Evolutionary conservation across 805 yeast species (phyloP).

Genomic region (Zygosaccharomyces bisporus): DNA sequence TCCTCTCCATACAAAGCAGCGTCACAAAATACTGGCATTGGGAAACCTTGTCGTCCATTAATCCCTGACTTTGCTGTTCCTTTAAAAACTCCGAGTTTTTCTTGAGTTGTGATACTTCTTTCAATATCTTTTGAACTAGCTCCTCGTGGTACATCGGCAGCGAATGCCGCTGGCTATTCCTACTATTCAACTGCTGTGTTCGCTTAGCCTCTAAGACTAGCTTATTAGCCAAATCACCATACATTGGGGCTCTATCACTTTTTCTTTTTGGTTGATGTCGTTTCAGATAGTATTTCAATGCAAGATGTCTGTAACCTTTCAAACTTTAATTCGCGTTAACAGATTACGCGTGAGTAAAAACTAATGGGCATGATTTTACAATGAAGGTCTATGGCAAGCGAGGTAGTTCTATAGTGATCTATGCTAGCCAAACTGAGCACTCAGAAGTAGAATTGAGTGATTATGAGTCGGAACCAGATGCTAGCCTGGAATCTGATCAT

Average conservation of each 20-base stretch:
- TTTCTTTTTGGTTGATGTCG: background rate
- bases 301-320: slow-evolving; percentile 1
- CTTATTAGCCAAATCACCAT: slow-evolving; percentile 83
- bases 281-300: background rate
- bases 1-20: slow-evolving; percentile 74
- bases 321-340: slow-evolving; percentile 8
- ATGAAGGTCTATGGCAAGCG: slow-evolving; percentile 26
- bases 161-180: slow-evolving; percentile 19
- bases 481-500: background rate
- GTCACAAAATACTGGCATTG: slow-evolving; percentile 57
- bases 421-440: slow-evolving; percentile 7
- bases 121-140: slow-evolving; percentile 59
- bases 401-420: slow-evolving; percentile 14
- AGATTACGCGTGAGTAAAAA: slow-evolving; percentile 1
- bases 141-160: slow-evolving; percentile 69
- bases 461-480: slow-evolving; percentile 13
- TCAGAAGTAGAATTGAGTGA: slow-evolving; percentile 21
- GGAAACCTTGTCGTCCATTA: slow-evolving; percentile 43
- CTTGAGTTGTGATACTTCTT: slow-evolving; percentile 66
- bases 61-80: slow-evolving; percentile 24
- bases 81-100: slow-evolving; percentile 50
- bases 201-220: slow-evolving; percentile 84
- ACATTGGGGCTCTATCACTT: slow-evolving; percentile 48
- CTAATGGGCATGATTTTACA: slow-evolving; percentile 1
- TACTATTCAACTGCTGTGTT: slow-evolving; percentile 53